Base-by-base conservation (phyloP, 2,329 filamentous ascomycete species). In the Bipolaris oryzae region DNA sequence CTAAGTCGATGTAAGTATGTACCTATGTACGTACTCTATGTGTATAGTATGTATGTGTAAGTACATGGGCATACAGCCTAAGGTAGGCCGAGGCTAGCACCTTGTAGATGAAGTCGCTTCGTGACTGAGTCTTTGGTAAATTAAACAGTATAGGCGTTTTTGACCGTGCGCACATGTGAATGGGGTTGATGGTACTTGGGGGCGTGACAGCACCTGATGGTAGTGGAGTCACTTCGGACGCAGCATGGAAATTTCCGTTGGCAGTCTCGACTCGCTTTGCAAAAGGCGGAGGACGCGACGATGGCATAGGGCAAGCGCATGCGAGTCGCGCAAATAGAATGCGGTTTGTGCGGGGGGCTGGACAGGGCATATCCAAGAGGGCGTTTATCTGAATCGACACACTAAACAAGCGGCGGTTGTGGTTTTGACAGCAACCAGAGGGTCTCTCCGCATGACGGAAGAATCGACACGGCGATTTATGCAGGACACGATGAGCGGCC, bases 341-440 rank as follows among this genome's bases (percentile, higher is more conserved):
- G 20, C 28, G 39, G 38, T 3, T 11, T 4, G 25, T 39, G 38
- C 43, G 28, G 43, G 41, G 28, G 37, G 28, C 25, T 18, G n/a
- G 21, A 13, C 45, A 47, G 21, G 21, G 33, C 33, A 9, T 9
- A 25, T 43, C 41, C 48, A 42, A 20, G 39, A 23, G 20, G 44
- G 21, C 37, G 16, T 55, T 35, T 20, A 37, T 46, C 50, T 50
- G 48, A 47, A 47, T 49, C 43, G 43, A 18, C 11, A 33, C 16
- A 39, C 38, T 39, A 60, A 41, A 60, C 53, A 57, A 25, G 48
- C 23, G 21, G 33, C 45, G 13, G 21, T 42, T 38, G 45, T 41
- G 51, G 44, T 18, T 38, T 38, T 61, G 54, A 61, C 55, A 54
- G 55, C 52, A 49, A 44, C 53, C 25, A 39, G 35, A 35, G 18